Conservation (phyloP, 495 filamentous ascomycete genomes). For the Penicillium antarcticum region DNA sequence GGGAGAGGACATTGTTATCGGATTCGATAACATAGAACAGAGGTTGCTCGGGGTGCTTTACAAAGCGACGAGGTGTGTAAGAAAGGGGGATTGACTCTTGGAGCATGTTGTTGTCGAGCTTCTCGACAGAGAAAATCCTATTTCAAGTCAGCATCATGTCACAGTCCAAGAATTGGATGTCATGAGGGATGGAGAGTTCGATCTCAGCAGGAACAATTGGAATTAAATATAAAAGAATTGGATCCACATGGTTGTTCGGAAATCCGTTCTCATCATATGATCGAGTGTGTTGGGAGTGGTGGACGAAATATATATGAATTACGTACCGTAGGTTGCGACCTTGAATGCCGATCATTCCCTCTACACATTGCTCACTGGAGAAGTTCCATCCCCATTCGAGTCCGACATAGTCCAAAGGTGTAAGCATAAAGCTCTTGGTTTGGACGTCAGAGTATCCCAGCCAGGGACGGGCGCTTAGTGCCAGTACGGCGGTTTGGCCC, state of each 20-base stretch:
- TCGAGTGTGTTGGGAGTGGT: constrained; percentile 8
- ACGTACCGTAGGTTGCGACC: constrained; percentile 84
- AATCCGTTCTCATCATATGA: constrained; percentile 66
- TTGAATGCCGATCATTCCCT: constrained; percentile 96
- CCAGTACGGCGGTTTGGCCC: constrained; percentile 81
- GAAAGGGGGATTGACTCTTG: constrained; percentile 85
- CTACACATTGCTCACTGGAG: constrained; percentile 84
- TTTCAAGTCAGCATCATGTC: constrained; percentile 26
- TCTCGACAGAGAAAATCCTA: constrained; percentile 90
- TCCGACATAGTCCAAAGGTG: constrained; percentile 81
- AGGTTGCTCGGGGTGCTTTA: constrained; percentile 82
- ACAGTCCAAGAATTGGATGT: neutral
- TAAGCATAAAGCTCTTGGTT: constrained; percentile 84
- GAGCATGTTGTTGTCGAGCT: constrained; percentile 78
- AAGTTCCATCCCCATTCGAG: constrained; percentile 96
- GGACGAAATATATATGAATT: constrained; percentile 5
- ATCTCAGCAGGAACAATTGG: constrained; percentile 79
- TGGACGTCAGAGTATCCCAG: constrained; percentile 83
- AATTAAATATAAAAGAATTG: constrained; percentile 45
- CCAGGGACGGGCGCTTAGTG: constrained; percentile 88
- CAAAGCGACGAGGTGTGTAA: constrained; percentile 84
- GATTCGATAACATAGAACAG: constrained; percentile 92
- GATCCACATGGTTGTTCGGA: constrained; percentile 52
- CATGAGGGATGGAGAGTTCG: constrained; percentile 6
- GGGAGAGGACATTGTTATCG: constrained; percentile 83